Evolutionary conservation across 225 moss, liverwort and hornwort genomes (phyloP).

Genomic region (Anthoceros angustus): DNA sequence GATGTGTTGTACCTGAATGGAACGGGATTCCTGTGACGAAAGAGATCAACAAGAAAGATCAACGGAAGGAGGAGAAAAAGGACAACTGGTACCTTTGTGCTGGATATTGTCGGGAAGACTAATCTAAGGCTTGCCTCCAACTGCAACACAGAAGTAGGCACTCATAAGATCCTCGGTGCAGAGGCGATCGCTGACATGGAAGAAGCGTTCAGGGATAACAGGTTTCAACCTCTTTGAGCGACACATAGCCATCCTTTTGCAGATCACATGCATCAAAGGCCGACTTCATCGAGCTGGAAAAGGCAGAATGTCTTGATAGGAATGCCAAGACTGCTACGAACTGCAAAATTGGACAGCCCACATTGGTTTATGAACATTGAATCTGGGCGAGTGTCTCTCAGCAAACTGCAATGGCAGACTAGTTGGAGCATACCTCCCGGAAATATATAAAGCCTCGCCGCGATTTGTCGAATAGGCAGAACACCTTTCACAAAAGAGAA

Average conservation of each 20-base stretch:
- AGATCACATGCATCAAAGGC: conserved; percentile 51
- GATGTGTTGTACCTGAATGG: conserved; percentile 52
- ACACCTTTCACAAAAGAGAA: conserved; percentile 35
- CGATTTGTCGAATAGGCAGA: conserved; percentile 56
- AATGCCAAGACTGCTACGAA: conserved; percentile 66
- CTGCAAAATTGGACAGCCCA: conserved; percentile 16
- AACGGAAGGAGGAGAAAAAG: background rate
- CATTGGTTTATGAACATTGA: background rate
- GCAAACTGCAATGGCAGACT: background rate
- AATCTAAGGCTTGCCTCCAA: conserved; percentile 45
- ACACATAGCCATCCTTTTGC: conserved; percentile 35
- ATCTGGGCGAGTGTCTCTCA: background rate
- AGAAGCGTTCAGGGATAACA: background rate
- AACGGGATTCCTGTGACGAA: background rate
- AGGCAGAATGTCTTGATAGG: conserved; percentile 44
- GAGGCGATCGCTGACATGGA: background rate
- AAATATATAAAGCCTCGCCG: conserved; percentile 56
- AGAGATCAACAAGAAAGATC: background rate
- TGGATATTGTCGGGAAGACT: conserved; percentile 53
- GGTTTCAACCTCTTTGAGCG: conserved; percentile 30
- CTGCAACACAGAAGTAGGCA: conserved; percentile 28
- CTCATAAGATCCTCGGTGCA: background rate
- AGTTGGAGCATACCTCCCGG: conserved; percentile 39
- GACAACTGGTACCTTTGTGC: conserved; percentile 21
- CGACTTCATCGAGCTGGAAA: conserved; percentile 34